These are phyloP conservation scores for Dittrichia graveolens DNA, from an alignment of 129 eudicot genomes.

Conservation along the genomic window DNA sequence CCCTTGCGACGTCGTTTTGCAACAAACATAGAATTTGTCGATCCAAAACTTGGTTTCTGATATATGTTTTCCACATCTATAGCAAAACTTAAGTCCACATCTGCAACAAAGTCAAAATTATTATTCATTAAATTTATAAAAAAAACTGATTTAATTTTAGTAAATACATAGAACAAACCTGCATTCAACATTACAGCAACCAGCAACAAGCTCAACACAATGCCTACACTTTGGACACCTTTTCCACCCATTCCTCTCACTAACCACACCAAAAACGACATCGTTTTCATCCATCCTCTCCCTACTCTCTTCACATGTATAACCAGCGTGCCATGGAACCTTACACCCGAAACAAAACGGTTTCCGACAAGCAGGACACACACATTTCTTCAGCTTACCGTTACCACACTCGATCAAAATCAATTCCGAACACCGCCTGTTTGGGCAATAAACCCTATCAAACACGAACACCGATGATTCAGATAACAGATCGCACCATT, in stretches of 20 bases:
- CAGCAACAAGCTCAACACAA: constrained; percentile 29
- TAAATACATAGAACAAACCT: background rate
- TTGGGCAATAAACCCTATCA: constrained; percentile 48
- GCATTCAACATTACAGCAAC: background rate
- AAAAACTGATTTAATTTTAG: too few relatives aligned
- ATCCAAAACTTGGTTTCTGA: too few relatives aligned
- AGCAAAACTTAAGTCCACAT: too few relatives aligned
- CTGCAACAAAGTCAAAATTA: too few relatives aligned
- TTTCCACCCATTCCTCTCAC: constrained; percentile 45
- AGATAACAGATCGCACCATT: constrained; percentile 57
- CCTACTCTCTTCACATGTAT: constrained; percentile 40
- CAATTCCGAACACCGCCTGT: constrained; percentile 41
- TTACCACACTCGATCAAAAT: constrained; percentile 52
- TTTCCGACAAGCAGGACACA: constrained; percentile 43
- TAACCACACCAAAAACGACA: constrained; percentile 45
- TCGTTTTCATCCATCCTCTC: constrained; percentile 42
- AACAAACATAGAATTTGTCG: too few relatives aligned
- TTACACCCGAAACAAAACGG: constrained; percentile 45
- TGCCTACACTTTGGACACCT: constrained; percentile 53
- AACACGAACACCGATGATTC: constrained; percentile 30
- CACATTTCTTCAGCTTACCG: constrained; percentile 20
- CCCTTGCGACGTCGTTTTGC: too few relatives aligned
- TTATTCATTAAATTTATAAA: too few relatives aligned
- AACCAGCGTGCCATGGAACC: constrained; percentile 49
- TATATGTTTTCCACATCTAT: too few relatives aligned